Evolutionary conservation across 2,329 filamentous ascomycete genomes (phyloP).

Genomic region (Cadophora sp.): DNA sequence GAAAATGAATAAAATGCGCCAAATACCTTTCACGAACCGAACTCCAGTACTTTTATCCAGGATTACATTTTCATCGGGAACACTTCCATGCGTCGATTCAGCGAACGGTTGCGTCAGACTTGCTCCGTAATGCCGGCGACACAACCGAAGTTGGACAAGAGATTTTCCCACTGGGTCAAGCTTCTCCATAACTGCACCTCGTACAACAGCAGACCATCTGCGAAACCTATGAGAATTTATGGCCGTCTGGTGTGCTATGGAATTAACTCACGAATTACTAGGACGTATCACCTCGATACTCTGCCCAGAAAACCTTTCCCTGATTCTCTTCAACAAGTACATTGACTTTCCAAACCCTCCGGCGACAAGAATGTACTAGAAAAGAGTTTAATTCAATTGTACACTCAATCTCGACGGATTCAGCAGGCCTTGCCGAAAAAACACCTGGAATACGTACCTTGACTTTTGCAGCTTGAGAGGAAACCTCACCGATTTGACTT

Average conservation of each 20-base stretch:
- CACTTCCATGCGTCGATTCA: background rate
- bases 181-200: conserved; percentile 9
- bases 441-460: background rate
- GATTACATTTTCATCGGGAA: background rate
- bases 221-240: background rate
- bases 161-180: background rate
- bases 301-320: background rate
- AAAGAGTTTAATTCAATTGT: background rate
- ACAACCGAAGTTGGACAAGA: conserved; percentile 6
- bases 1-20: background rate
- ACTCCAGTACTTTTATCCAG: background rate
- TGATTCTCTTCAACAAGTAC: conserved; percentile 9
- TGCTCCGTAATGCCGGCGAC: conserved; percentile 15
- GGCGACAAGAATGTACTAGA: conserved; percentile 5
- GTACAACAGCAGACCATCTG: conserved; percentile 21
- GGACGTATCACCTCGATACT: background rate
- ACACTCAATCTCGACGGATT: no score
- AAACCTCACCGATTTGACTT: conserved; percentile 3
- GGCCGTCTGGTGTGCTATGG: no score
- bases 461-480: background rate
- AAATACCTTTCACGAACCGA: background rate
- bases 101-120: background rate
- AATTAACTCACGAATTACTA: background rate
- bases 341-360: conserved; percentile 16
- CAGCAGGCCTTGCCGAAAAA: no score